Evolutionary conservation across 768 basidiomycete species (phyloP).

Genomic region (Agrocybe pediades): DNA sequence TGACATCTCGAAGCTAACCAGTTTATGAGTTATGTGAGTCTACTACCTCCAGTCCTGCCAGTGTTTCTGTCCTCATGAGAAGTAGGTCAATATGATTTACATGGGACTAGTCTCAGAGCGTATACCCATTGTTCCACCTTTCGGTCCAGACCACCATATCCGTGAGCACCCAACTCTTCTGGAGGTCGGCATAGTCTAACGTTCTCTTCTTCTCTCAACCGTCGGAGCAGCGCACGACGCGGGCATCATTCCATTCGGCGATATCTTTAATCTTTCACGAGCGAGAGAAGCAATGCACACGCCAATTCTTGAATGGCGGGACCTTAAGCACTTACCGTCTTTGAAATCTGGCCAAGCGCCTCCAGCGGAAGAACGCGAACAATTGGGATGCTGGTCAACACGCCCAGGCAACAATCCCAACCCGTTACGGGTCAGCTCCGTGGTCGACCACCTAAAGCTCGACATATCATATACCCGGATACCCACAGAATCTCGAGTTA

Average conservation of each 20-base stretch:
- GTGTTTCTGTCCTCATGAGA: background rate
- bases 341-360: conserved; percentile 19
- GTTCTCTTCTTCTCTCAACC: background rate
- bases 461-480: conserved; percentile 38
- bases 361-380: conserved; percentile 16
- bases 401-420: conserved; percentile 20
- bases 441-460: conserved; percentile 30
- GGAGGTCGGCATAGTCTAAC: background rate
- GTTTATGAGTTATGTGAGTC: conserved; percentile 34
- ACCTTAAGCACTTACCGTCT: conserved; percentile 39
- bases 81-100: conserved; percentile 51
- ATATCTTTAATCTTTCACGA: conserved; percentile 42
- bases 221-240: conserved; percentile 25
- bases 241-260: conserved; percentile 38
- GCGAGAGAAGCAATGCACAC: conserved; percentile 33
- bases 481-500: conserved; percentile 23
- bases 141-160: conserved; percentile 43
- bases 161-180: conserved; percentile 25
- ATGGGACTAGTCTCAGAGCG: conserved; percentile 44
- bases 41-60: background rate
- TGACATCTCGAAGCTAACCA: conserved; percentile 29
- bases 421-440: conserved; percentile 20
- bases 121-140: conserved; percentile 50
- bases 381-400: conserved; percentile 36
- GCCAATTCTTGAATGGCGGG: conserved; percentile 51